phyloP scores from a whole-genome alignment of 257 asterid species.

The Solanum okadae region DNA sequence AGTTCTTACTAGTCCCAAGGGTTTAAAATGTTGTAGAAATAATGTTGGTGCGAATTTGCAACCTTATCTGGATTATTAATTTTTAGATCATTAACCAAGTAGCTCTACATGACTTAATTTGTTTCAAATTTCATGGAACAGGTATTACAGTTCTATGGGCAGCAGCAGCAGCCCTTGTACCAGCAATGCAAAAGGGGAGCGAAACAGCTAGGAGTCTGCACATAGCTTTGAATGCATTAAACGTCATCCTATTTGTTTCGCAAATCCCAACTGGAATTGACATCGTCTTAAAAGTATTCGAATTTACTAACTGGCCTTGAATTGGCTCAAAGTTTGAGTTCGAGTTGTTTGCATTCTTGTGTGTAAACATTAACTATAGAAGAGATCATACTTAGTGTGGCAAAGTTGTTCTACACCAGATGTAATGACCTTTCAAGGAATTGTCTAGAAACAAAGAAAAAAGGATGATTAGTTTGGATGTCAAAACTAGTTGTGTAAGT shows the following conservation, averaged over 20 bases:
- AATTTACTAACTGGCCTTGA: constrained; percentile 86
- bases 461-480: neutral
- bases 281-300: constrained; percentile 61
- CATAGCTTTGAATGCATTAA: constrained; percentile 53
- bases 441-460: neutral
- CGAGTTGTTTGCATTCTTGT: neutral
- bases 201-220: constrained; percentile 91
- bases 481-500: neutral
- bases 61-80: neutral
- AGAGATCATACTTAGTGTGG: neutral
- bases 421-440: neutral
- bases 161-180: constrained; percentile 87
- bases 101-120: neutral
- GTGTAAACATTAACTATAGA: neutral
- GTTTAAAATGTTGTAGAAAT: neutral
- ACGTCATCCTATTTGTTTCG: constrained; percentile 62
- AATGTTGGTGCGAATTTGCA: neutral
- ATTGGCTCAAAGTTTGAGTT: neutral
- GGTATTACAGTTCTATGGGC: constrained; percentile 92
- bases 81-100: too few relatives aligned
- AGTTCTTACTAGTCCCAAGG: neutral
- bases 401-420: neutral
- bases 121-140: constrained; percentile 12
- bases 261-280: constrained; percentile 95
- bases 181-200: constrained; percentile 90